phyloP scores from a whole-genome alignment of 2,329 filamentous ascomycete genomes.

The Laburnicola sp. region DNA sequence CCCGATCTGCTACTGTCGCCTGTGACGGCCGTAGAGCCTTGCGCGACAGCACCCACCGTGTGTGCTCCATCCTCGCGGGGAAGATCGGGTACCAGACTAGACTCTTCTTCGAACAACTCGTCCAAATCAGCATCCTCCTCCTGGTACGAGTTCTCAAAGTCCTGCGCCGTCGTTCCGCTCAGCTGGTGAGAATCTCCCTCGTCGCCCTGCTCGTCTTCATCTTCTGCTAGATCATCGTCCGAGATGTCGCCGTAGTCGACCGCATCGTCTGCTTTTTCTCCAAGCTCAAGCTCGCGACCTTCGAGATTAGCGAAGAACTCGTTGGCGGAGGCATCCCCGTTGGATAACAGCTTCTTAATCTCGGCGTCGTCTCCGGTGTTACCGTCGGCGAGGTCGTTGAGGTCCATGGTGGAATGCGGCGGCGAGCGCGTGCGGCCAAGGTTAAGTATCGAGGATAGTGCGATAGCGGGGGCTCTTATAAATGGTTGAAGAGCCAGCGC shows the following conservation, averaged over 20 bases:
- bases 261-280: slow-evolving; percentile 88
- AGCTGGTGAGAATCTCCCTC: slow-evolving; percentile 26
- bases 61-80: not conserved
- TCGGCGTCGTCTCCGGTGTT: slow-evolving; percentile 25
- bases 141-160: slow-evolving; percentile 21
- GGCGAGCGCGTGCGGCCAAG: not conserved
- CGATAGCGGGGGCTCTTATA: no score
- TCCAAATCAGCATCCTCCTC: slow-evolving; percentile 60
- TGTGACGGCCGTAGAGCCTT: not conserved
- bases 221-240: slow-evolving; percentile 86
- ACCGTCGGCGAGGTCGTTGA: not conserved
- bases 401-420: slow-evolving; percentile 22
- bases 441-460: no score
- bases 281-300: slow-evolving; percentile 48
- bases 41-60: not conserved
- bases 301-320: slow-evolving; percentile 34
- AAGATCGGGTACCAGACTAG: not conserved
- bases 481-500: no score
- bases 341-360: slow-evolving; percentile 25
- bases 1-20: slow-evolving; percentile 18
- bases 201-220: slow-evolving; percentile 50
- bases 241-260: slow-evolving; percentile 89
- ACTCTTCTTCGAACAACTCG: slow-evolving; percentile 68
- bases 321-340: slow-evolving; percentile 23
- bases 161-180: slow-evolving; percentile 40